Base-by-base conservation (phyloP, 164 flowering plant genomes). In the Magnolia sinica region DNA sequence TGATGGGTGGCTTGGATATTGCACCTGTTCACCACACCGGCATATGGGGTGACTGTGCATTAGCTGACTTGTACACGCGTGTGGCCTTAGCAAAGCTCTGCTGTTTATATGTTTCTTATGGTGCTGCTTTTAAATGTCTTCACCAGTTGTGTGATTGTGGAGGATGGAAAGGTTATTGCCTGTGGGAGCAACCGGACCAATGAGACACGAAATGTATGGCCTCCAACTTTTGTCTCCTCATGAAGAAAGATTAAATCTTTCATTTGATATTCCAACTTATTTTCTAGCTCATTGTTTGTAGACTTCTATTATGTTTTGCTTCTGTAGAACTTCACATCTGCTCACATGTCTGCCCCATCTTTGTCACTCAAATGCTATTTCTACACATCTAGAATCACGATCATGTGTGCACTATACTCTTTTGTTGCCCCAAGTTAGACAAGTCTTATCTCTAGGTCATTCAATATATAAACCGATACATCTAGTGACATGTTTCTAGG, bases 131-230 rank as follows among this genome's bases (percentile, higher is more conserved):
- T 27, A 29, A 68, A 31, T 68, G 11, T 68, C 50, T 68, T 77
- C 65, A 69, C 20, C 86, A 91, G 97, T 51, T 93, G 99, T 81
- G 95, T 95, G 65, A 86, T 95, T 76, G 85, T 90, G 61, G 86
- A 89, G 76, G 88, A 90, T 77, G 95, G 89, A 73, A 83, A 86
- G 78, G 88, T 92, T 68, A 85, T 92, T 81, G 88, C 97, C 27
- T 86, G 89, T 0, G 98, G 98, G 77, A 88, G 95, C 83, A 95
- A 95, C 79, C 88, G 90, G 74, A 92, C 98, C 1, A 93, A 77
- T 73, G 96, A 92, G 82, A 90, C 98, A 68, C 84, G 99, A 79
- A 92, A 95, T 82, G 95, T 89, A 86, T 64, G 80, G 50, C 52
- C 68, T n/a, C 58, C 9, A 14, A 55, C 64, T 8, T 58, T 3